Evolutionary conservation across 2,329 filamentous ascomycete species (phyloP), one percentile per base, ranked within the genome.

Genomic region (Beauveria rudraprayagi): DNA sequence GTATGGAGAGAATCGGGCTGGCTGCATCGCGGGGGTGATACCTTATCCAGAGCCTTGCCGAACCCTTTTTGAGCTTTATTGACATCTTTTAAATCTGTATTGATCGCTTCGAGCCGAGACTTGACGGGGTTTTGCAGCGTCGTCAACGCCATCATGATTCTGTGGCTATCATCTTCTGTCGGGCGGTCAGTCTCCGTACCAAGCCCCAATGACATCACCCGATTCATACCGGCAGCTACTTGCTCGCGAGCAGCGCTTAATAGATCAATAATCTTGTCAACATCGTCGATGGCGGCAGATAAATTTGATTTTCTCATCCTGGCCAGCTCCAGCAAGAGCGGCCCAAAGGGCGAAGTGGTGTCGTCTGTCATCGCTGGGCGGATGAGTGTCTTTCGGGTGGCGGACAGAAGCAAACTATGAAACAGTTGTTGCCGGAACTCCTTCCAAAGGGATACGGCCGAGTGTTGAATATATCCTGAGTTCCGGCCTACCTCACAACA

Each of bases 81-180:
- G 3, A 94, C 87, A 60, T 91, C 89, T 72, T 91, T 94, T 55
- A 97, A 77, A 68, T 91, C 87, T 58, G 89, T 86, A 66, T 89
- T 93, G 44, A 96, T 85, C 41, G 84, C 81, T 44, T 96, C 91
- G 63, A 97, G 88, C 1, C 87, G 86, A 56, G 87, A 80, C 70
- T 92, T 94, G 61, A 96, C 80, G 0, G 92, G 90, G 65, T 89
- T 92, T 71, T 97, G 92, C 19, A 97, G 83, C 71, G 89, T 92
- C 34, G 90, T 89, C 67, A 97, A 83, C 28, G 87, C 88, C 63
- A 92, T 79, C 47, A 87, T 84, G 17, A 90, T 86, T 44, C 83
- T 84, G 65, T 86, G 84, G 10, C 70, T 67, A 57, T 76, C 74
- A 37, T 65, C 65, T 56, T 75, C 74, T 72, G 53, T 51, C 14